Base-by-base conservation (phyloP, 2,329 filamentous ascomycete genomes). In the Macrophomina pseudophaseolina region DNA sequence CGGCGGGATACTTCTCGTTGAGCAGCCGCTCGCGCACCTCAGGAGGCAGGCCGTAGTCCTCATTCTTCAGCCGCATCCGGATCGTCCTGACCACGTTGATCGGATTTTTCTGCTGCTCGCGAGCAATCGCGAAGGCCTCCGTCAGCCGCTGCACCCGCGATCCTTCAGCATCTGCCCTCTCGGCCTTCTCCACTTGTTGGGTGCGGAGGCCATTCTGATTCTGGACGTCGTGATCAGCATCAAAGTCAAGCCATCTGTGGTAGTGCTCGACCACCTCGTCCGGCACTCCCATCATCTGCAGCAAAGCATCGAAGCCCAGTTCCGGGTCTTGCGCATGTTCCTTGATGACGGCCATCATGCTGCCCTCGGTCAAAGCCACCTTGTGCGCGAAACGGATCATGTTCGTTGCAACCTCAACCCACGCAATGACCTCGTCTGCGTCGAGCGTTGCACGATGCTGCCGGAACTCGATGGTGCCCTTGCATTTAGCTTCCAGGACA, bases 381-480 rank as follows among this genome's bases (percentile, higher is more conserved):
- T 12, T 23, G 28, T 58, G 53, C 4, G 63, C 33, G 23, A 58
- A 65, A 9, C 53, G 53, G 8, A 46, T 9, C 53, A 66, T 66
- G 23, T 14, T 28, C 14, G 63, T 12, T 6, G 71, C 60, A 9
- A 76, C 66, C 32, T 69, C 68, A 32, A 74, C 67, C 74, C 75
- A 77, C 28, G 74, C 68, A 5, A 71, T 64, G 9, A 74, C 68
- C 30, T 73, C 71, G 1, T 64, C 53, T 7, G 65, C 51, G 35
- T 74, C 67, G 5, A 74, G 56, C 8, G 72, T 74, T 1, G 69
- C 71, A 32, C 67, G 67, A 44, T 74, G 73, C 58, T 77, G 75
- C 5, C 73, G 69, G 67, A 77, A 77, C 54, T 73, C 73, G 44
- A 78, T 70, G 1, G 74, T 76, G 35, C 67, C 68, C 38, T 28